Evolutionary conservation across 331 rosid genomes (phyloP).

Genomic region (Malus hybrid): DNA sequence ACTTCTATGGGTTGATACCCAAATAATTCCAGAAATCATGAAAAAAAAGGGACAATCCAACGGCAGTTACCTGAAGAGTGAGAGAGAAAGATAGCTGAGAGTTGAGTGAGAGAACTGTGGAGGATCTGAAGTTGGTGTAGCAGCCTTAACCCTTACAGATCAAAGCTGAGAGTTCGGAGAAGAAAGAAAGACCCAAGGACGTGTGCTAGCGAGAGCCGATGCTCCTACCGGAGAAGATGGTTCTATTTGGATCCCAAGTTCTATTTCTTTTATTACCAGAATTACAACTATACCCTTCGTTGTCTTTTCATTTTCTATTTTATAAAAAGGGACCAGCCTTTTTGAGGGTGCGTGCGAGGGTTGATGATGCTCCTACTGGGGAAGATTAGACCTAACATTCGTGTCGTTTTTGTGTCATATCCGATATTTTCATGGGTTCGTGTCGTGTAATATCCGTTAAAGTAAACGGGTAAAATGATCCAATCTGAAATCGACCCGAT

Average conservation of each 20-base stretch:
- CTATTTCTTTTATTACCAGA: background rate
- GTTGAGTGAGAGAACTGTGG: background rate
- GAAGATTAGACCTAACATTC: too few species aligned
- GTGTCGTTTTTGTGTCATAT: too few species aligned
- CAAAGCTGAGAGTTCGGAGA: background rate
- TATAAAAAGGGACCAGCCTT: too few species aligned
- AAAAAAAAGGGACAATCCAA: background rate
- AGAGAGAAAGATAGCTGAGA: background rate
- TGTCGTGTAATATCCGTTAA: too few species aligned
- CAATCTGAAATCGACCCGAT: too few species aligned
- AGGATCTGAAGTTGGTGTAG: background rate
- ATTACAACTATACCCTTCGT: background rate
- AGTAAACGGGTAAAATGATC: too few species aligned
- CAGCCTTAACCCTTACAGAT: background rate
- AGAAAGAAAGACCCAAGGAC: too few species aligned
- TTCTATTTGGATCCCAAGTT: background rate
- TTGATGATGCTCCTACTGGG: too few species aligned
- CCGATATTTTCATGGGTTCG: too few species aligned
- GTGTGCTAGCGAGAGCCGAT: too few species aligned
- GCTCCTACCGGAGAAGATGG: background rate
- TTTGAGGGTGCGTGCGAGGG: too few species aligned
- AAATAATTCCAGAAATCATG: background rate
- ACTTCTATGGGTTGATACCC: background rate
- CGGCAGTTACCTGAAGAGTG: background rate
- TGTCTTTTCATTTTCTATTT: too few species aligned